Conservation (phyloP, 2,329 filamentous ascomycete species). For the Daldinia sp. region DNA sequence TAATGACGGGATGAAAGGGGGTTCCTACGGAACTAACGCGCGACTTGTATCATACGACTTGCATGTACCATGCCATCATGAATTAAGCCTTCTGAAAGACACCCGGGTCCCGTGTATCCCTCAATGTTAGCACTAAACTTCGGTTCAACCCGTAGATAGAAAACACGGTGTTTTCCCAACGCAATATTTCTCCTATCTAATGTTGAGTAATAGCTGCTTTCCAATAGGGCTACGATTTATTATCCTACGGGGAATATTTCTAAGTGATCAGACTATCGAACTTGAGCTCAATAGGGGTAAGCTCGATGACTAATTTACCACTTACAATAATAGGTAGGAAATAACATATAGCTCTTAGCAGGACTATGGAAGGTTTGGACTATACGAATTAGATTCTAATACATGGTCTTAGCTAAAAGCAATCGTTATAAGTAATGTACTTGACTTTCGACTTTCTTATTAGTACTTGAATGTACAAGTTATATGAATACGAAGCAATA, state of each 20-base stretch:
- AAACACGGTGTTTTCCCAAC: background rate
- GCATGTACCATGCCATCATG: conserved; percentile 36
- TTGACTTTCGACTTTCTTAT: background rate
- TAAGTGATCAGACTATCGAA: background rate
- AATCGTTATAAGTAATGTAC: background rate
- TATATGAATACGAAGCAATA: conserved; percentile 29
- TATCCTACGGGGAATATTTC: background rate
- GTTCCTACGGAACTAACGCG: conserved; percentile 34
- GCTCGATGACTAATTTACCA: background rate
- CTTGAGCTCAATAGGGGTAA: background rate
- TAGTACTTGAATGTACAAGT: background rate
- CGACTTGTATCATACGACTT: conserved; percentile 40
- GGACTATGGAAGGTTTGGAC: background rate
- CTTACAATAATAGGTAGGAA: background rate
- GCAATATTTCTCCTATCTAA: background rate
- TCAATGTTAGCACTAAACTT: background rate
- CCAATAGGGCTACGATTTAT: background rate
- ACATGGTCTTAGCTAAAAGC: background rate
- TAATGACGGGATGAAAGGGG: conserved; percentile 23
- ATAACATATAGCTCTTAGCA: background rate
- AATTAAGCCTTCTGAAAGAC: conserved; percentile 11
- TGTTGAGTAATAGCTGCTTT: background rate
- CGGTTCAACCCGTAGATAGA: conserved; percentile 8
- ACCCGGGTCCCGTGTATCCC: conserved; percentile 2
- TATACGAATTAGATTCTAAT: background rate